phyloP scores from a whole-genome alignment of 495 filamentous ascomycete species.

The Cercophora sp. region DNA sequence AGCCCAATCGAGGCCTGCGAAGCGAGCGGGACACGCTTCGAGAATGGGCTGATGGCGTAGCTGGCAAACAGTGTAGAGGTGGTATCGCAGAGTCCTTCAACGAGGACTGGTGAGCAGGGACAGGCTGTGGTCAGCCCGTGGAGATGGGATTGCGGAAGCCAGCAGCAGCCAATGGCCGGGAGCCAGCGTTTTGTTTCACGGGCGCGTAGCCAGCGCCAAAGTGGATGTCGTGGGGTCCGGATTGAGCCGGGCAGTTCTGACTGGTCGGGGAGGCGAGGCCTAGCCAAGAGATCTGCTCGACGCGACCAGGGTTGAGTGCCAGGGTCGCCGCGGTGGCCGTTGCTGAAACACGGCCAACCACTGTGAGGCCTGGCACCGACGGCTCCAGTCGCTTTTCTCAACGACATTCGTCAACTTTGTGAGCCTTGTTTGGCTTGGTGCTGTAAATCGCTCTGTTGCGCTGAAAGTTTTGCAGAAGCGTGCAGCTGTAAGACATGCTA shows the following conservation, averaged over 20 bases:
- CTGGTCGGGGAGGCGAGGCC: constrained; percentile 20
- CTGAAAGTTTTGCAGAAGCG: background rate
- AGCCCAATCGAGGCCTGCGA: background rate
- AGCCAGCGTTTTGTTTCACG: constrained; percentile 24
- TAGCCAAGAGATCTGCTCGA: constrained; percentile 8
- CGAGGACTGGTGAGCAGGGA: background rate
- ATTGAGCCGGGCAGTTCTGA: constrained; percentile 15
- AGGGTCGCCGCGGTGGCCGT: background rate
- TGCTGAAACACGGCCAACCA: background rate
- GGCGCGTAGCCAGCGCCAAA: constrained; percentile 21
- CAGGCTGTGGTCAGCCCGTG: constrained; percentile 9
- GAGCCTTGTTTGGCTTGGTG: background rate
- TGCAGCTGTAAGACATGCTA: background rate
- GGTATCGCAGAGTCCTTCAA: background rate
- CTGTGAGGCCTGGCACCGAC: background rate
- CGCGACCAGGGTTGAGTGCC: background rate
- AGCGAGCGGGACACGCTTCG: background rate
- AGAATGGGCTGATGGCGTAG: background rate
- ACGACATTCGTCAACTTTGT: background rate
- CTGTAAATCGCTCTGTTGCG: background rate
- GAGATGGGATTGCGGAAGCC: background rate
- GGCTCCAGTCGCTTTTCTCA: background rate
- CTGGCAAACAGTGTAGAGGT: background rate
- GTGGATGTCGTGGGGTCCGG: constrained; percentile 1
- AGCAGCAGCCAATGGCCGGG: background rate